These are phyloP conservation scores for Rhinocladiella similis DNA, from an alignment of 2,329 filamentous ascomycete genomes.

Conservation along the genomic window DNA sequence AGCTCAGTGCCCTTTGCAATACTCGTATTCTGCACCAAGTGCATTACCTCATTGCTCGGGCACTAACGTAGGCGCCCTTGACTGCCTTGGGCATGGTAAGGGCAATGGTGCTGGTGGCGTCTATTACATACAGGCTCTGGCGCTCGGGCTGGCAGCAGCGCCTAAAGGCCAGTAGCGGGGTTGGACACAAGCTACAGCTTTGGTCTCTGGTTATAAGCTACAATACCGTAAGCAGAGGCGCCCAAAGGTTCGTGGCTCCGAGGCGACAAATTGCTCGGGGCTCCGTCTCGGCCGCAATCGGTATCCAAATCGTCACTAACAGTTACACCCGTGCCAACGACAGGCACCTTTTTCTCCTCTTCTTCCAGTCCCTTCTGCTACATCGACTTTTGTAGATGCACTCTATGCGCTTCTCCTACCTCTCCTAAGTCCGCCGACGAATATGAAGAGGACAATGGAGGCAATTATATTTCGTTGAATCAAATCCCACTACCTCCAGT, in stretches of 20 bases:
- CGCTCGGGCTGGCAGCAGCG: too few species aligned
- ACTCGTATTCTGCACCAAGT: background rate
- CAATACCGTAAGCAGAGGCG: too few species aligned
- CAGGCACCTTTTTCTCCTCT: slow-evolving; percentile 12
- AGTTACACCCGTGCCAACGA: slow-evolving; percentile 4
- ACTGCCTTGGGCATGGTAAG: too few species aligned
- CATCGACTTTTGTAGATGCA: background rate
- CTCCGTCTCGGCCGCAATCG: slow-evolving; percentile 1
- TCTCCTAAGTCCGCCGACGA: slow-evolving; percentile 1
- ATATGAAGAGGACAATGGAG: slow-evolving; percentile 15
- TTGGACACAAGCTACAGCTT: background rate
- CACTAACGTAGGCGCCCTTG: too few species aligned
- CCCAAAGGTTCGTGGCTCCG: too few species aligned
- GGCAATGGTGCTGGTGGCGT: too few species aligned
- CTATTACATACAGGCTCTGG: too few species aligned
- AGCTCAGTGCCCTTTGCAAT: too few species aligned
- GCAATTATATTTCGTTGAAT: slow-evolving; percentile 3
- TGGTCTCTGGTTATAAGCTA: too few species aligned
- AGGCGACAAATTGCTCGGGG: background rate
- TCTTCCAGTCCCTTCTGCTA: slow-evolving; percentile 1
- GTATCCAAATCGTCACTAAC: slow-evolving; percentile 10
- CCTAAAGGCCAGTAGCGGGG: background rate
- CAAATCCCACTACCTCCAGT: too few species aligned
- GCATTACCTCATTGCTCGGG: background rate
- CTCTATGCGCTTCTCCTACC: background rate